Evolutionary conservation across 2,329 filamentous ascomycete genomes (phyloP), one percentile per base, ranked within the genome.

Genomic region (Aureobasidium sp.): DNA sequence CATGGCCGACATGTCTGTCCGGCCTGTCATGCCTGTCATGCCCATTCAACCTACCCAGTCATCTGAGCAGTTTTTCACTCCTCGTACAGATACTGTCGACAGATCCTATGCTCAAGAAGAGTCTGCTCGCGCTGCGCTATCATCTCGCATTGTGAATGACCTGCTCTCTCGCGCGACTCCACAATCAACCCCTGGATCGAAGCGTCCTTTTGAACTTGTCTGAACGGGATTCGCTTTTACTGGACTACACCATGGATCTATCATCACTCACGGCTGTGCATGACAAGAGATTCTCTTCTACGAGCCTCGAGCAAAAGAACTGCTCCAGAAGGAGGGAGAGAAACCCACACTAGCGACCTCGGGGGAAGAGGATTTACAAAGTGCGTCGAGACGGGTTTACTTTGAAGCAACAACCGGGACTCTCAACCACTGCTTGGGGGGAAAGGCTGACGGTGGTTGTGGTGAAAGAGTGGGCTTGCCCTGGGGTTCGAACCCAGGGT

Each of bases 151-250:
- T 14, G 34, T 42, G 17, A 41, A 60, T 34, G 34, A 49, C 29
- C 17, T 57, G 27, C 57, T 51, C 34, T 51, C 34, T 34, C 45
- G 44, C 17, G 34, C 34, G 2, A 60, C 44, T 25, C 57, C 44
- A 9, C 41, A 49, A 11, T 49, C 57, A 5, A 60, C 57, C 27
- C 45, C 57, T 42, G 57, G 57, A 12, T 41, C 45, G 1, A 60
- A 60, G 12, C 57, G 57, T 51, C 57, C 57, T 12, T 60, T 60
- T n/a, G 57, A 60, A 25, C 57, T 60, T 31, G 57, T 60, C 44
- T 60, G 56, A 59, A n/a, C 12, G 22, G 20, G 8, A 5, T 5
- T 2, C 6, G 1, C 29, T 51, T 36, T 5, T 51, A n/a, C 25
- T 27, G 14, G 25, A 3, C 17, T 15, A 31, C 25, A 29, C 5